Evolutionary conservation across 768 basidiomycete species (phyloP).

Genomic region (Russula sp.): DNA sequence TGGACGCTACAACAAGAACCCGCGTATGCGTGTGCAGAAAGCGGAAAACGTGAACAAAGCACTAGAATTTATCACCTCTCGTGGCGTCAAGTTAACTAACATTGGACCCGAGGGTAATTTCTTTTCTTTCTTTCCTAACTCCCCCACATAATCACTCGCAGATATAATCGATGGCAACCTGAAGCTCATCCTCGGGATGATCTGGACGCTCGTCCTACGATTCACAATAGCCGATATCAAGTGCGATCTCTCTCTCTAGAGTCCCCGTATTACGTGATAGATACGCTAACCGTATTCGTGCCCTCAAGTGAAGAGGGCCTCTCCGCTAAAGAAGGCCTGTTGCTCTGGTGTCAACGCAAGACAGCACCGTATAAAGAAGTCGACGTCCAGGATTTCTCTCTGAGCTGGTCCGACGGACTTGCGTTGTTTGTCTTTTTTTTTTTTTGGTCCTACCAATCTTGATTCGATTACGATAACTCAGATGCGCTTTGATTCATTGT

Average conservation of each 20-base stretch:
- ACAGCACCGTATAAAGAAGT: constrained; percentile 89
- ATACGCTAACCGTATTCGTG: neutral
- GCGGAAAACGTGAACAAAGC: constrained; percentile 99
- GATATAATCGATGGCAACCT: constrained; percentile 99
- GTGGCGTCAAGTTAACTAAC: constrained; percentile 94
- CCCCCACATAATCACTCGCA: constrained; percentile 30
- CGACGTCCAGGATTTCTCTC: constrained; percentile 87
- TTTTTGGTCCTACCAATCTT: neutral
- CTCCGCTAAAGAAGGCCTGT: constrained; percentile 95
- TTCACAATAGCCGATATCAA: constrained; percentile 99
- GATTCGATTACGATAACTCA: constrained; percentile 31
- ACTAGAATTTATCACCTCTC: constrained; percentile 87
- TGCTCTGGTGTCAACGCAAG: constrained; percentile 98
- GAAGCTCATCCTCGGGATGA: constrained; percentile 98
- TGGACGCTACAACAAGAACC: constrained; percentile 88
- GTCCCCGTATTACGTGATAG: neutral
- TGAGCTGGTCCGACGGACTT: constrained; percentile 91
- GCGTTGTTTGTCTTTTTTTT: constrained; percentile 72
- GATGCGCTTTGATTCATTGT: constrained; percentile 95
- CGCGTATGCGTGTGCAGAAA: constrained; percentile 90
- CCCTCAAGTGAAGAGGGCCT: constrained; percentile 86
- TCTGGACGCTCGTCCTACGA: constrained; percentile 95
- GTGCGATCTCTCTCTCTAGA: constrained; percentile 39
- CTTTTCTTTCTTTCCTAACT: neutral
- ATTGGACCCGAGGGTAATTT: constrained; percentile 87